These are phyloP conservation scores for Candida vartiovaarae DNA, from an alignment of 805 yeast species.

Conservation along the genomic window DNA sequence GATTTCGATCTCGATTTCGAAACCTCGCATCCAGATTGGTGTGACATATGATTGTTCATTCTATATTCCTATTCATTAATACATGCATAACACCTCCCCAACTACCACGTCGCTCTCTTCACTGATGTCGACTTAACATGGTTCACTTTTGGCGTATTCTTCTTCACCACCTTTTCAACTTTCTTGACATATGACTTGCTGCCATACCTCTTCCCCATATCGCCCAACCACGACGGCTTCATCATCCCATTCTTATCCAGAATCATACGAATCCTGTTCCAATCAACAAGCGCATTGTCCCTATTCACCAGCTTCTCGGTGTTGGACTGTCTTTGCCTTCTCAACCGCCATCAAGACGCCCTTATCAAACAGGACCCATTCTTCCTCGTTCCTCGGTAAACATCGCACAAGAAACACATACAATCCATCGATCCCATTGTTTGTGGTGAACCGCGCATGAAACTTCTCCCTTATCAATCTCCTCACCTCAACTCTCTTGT, in stretches of 20 bases:
- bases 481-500: constrained; percentile 12
- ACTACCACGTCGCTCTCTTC: neutral
- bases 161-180: too few relatives aligned
- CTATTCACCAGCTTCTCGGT: neutral
- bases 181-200: neutral
- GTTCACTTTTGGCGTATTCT: neutral
- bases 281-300: constrained; percentile 10
- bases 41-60: constrained; percentile 6
- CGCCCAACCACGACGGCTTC: constrained; percentile 5
- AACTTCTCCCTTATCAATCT: constrained; percentile 8
- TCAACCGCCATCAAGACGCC: constrained; percentile 2
- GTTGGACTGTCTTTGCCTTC: constrained; percentile 2
- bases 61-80: too few relatives aligned
- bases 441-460: constrained; percentile 4
- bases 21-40: constrained; percentile 19
- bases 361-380: constrained; percentile 3
- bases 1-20: constrained; percentile 7
- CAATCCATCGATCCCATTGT: constrained; percentile 15
- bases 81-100: neutral
- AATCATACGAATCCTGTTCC: constrained; percentile 8
- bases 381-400: constrained; percentile 9
- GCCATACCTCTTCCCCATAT: neutral
- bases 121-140: neutral
- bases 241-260: constrained; percentile 7
- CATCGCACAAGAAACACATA: constrained; percentile 16